Evolutionary conservation across 257 asterid genomes (phyloP), one percentile per base, ranked within the genome.

Genomic region (Capsicum pubescens): DNA sequence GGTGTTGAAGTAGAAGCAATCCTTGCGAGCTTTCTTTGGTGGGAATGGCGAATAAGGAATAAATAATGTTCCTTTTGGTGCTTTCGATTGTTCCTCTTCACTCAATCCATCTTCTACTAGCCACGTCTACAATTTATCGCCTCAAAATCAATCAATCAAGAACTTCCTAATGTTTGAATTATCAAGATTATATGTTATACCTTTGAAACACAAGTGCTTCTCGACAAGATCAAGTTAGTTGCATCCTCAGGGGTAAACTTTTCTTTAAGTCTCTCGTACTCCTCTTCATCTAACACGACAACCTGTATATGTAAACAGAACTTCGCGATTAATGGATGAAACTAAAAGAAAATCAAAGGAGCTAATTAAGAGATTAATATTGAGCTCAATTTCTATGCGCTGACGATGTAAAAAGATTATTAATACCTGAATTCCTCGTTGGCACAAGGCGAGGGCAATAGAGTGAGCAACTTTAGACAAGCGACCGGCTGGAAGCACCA

Each of bases 81-180:
- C 70, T 63, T 63, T 63, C 17, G 0, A 26, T 11, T 63, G 70
- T 0, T 63, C 70, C 12, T 63, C 42, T 63, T 63, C 70, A 63
- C 70, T 63, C 70, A 63, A 26, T 63, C 42, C 86, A n/a, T 88
- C 90, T 36, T 88, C 91, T 8, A 89, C 91, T 55, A 89, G n/a
- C 92, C 92, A 88, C 13, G 54, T 60, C 91, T 89, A 57, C 19
- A 48, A 36, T 35, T 15, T 64, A 64, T 26, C 17, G n/a, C 71
- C n/a, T 26, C 2, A 64, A n/a, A 17, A 7, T 76, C 7, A 32
- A 26, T 26, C 32, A 26, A 15, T 56, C 50, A 39, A 1, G 8
- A 39, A 39, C 55, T 42, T 69, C 15, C 17, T 21, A 21, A 7
- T 39, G 16, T 1, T 39, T 69, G 77, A 69, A 39, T 68, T 68